These are phyloP conservation scores for Blastocystis sp. DNA, from an alignment of 352 stramenopile genomes.

Conservation along the genomic window DNA sequence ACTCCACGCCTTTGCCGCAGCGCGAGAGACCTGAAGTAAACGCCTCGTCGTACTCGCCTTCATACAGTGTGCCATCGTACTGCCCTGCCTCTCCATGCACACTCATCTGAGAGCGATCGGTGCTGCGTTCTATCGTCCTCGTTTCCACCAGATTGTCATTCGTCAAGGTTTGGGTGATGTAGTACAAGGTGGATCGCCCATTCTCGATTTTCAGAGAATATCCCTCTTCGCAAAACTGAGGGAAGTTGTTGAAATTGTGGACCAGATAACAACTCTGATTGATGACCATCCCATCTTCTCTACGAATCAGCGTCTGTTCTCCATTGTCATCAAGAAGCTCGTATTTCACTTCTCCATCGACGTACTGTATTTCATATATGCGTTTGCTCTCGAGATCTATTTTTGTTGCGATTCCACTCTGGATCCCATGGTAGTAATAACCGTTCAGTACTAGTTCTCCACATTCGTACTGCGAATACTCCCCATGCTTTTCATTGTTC, in stretches of 20 bases:
- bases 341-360: background rate
- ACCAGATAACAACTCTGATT: background rate
- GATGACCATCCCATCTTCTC: background rate
- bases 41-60: background rate
- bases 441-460: background rate
- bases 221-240: background rate
- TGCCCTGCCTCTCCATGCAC: background rate
- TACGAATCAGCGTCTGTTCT: background rate
- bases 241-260: background rate
- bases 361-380: background rate
- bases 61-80: background rate
- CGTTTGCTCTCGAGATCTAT: background rate
- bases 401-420: background rate
- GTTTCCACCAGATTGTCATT: background rate
- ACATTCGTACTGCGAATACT: background rate
- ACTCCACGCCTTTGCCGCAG: background rate
- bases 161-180: background rate
- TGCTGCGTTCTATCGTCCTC: background rate
- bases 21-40: background rate
- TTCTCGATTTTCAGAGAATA: background rate
- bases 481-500: conserved; percentile 1
- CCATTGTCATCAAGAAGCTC: background rate
- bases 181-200: background rate
- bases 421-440: background rate
- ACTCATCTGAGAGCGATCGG: background rate